Conservation (phyloP, 2,329 filamentous ascomycete species). For the Epichloe amarillans region DNA sequence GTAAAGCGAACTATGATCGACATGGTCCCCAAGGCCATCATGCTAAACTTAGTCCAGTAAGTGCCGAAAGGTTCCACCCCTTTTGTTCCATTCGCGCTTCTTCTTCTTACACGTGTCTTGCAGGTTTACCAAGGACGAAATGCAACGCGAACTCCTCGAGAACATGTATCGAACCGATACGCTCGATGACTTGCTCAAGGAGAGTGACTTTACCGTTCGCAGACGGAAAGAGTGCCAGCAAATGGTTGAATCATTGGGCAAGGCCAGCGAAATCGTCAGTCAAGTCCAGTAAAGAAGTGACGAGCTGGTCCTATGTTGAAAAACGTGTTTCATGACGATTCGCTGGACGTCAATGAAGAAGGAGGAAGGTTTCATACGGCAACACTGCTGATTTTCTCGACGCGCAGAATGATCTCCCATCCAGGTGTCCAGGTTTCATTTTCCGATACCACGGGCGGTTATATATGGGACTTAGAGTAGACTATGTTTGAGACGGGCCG, state of each 20-base stretch:
- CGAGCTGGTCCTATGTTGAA: neutral
- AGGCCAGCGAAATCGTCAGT: slow-evolving; percentile 93
- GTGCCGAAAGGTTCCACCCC: slow-evolving; percentile 22
- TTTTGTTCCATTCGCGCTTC: neutral
- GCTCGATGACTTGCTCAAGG: slow-evolving; percentile 88
- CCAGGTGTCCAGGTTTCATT: slow-evolving; percentile 10
- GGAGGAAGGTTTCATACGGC: neutral
- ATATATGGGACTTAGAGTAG: slow-evolving; percentile 20
- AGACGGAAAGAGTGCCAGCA: slow-evolving; percentile 96
- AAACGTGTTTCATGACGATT: neutral
- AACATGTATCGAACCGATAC: slow-evolving; percentile 92
- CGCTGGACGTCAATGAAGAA: neutral
- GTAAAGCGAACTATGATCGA: slow-evolving; percentile 98
- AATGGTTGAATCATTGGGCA: slow-evolving; percentile 88
- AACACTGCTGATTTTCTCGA: neutral
- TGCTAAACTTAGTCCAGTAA: slow-evolving; percentile 91
- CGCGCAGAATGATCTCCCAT: neutral
- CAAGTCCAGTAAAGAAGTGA: slow-evolving; percentile 43
- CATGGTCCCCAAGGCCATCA: slow-evolving; percentile 99
- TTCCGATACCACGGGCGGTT: slow-evolving; percentile 26
- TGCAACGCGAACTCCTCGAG: slow-evolving; percentile 93
- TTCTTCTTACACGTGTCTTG: neutral
- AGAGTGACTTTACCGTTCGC: slow-evolving; percentile 92
- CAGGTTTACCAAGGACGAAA: slow-evolving; percentile 92
- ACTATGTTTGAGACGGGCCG: slow-evolving; percentile 16